Evolutionary conservation across 1,284 basidiomycete species (phyloP), one percentile per base, ranked within the genome.

Genomic region (Wallemia ichthyophaga): DNA sequence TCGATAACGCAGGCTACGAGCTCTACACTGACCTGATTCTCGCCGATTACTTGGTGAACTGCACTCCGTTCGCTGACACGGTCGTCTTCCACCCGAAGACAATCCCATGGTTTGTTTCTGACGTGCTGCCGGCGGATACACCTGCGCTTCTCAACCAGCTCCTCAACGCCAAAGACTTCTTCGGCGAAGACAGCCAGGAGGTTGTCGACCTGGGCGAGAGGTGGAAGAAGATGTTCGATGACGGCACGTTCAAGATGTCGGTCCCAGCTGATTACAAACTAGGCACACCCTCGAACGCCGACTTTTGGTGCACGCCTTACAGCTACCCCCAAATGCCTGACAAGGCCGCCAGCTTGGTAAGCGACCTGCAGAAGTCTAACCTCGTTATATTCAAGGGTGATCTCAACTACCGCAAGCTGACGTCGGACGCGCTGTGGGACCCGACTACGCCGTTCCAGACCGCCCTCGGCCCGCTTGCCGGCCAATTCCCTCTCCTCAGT

Each of bases 301-400:
- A 80, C 63, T 91, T 89, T 68, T 94, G 89, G 89, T 89, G 85
- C 0, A 76, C 76, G 13, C 81, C 84, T 1, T 78, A 76, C 68
- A 79, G 85, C 9, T 94, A 85, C 67, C 86, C 84, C 77, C 76
- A 85, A 64, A 76, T 92, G 75, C 72, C 78, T 55, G 70, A 69
- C 5, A 71, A 73, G 21, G 82, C 80, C 1, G 76, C 77, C 0
- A 72, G 71, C 24, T 70, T 92, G 9, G 77, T 80, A 66, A 65
- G 70, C 1, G 72, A 74, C 59, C 69, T 98, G 58, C 72, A 74
- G 59, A 72, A 72, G 37, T 82, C 83, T 61, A 77, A 76, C 13
- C 72, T 98, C 15, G 89, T 95, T 2, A 78, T 98, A 61, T 94
- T 96, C 74, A 98, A 96, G 75, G 91, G 91, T 19, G 89, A 94